These are phyloP conservation scores for Sugiyamaella mastotermitis DNA, from an alignment of 805 yeast species.

Conservation along the genomic window DNA sequence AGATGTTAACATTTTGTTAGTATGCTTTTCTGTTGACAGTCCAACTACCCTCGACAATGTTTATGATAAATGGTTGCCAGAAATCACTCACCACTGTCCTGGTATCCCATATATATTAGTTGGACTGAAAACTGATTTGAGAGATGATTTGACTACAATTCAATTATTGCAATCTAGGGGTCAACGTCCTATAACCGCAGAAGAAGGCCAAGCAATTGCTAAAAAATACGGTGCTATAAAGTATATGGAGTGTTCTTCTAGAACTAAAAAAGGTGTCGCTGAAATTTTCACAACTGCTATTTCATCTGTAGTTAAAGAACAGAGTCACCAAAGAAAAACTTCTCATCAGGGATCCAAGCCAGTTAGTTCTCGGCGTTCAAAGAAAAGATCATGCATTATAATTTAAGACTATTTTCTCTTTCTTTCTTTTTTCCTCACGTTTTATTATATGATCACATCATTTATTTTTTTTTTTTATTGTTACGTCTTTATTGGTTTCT, in stretches of 20 bases:
- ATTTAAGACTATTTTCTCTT: too few relatives aligned
- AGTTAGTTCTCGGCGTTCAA: too few relatives aligned
- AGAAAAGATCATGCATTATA: too few relatives aligned
- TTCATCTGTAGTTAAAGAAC: background rate
- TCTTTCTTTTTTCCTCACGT: too few relatives aligned
- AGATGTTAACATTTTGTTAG: constrained; percentile 66
- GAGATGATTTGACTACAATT: constrained; percentile 21
- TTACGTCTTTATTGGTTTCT: too few relatives aligned
- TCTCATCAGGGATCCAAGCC: too few relatives aligned
- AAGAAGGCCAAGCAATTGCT: constrained; percentile 49
- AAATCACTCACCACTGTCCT: constrained; percentile 76
- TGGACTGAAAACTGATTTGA: constrained; percentile 75
- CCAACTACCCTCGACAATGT: constrained; percentile 63
- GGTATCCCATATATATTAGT: constrained; percentile 70
- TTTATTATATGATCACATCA: too few relatives aligned
- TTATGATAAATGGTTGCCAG: constrained; percentile 82
- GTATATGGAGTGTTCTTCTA: constrained; percentile 78
- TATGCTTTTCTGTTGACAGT: constrained; percentile 69
- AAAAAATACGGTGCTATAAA: constrained; percentile 58
- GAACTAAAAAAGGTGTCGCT: constrained; percentile 49
- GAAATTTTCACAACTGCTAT: constrained; percentile 49
- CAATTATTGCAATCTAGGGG: constrained; percentile 24
- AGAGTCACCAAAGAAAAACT: too few relatives aligned
- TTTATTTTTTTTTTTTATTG: too few relatives aligned
- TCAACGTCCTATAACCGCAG: constrained; percentile 25